Evolutionary conservation across 2,329 filamentous ascomycete genomes (phyloP).

Genomic region (Neonectria hederae): DNA sequence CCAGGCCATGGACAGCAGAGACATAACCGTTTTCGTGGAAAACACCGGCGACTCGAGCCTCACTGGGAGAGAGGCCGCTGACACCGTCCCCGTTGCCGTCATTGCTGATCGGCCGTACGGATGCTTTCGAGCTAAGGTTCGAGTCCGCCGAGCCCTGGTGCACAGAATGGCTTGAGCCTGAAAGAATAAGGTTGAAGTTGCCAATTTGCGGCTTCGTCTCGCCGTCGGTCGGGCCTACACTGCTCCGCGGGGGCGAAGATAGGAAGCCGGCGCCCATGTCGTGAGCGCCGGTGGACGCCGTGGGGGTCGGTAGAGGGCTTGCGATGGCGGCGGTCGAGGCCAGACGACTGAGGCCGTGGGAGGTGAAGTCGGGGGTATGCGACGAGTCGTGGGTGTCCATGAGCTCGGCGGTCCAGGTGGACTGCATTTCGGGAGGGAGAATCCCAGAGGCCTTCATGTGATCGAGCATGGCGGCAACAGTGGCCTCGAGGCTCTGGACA

Average conservation of each 20-base stretch:
- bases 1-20: conserved; percentile 47
- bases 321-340: conserved; percentile 44
- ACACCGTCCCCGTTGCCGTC: conserved; percentile 42
- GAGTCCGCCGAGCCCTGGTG: conserved; percentile 25
- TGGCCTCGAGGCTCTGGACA: conserved; percentile 45
- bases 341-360: conserved; percentile 42
- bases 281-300: conserved; percentile 37
- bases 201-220: conserved; percentile 39
- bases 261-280: conserved; percentile 43
- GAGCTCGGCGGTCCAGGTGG: conserved; percentile 40
- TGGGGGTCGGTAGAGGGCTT: conserved; percentile 41
- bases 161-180: conserved; percentile 25
- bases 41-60: conserved; percentile 48
- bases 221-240: conserved; percentile 39
- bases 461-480: conserved; percentile 43
- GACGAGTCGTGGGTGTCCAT: conserved; percentile 38
- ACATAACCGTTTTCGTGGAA: conserved; percentile 49
- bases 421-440: conserved; percentile 40
- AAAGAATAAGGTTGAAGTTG: conserved; percentile 39
- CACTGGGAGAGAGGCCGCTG: conserved; percentile 45
- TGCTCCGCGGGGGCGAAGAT: conserved; percentile 42
- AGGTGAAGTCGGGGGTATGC: conserved; percentile 37
- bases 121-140: conserved; percentile 26
- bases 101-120: conserved; percentile 41
- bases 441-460: conserved; percentile 48